A percentile compares a stretch with the other conserved stretches of the same genome.
Evolutionary conservation across 768 basidiomycete genomes (phyloP).

Genomic region (Lactarius deliciosus): DNA sequence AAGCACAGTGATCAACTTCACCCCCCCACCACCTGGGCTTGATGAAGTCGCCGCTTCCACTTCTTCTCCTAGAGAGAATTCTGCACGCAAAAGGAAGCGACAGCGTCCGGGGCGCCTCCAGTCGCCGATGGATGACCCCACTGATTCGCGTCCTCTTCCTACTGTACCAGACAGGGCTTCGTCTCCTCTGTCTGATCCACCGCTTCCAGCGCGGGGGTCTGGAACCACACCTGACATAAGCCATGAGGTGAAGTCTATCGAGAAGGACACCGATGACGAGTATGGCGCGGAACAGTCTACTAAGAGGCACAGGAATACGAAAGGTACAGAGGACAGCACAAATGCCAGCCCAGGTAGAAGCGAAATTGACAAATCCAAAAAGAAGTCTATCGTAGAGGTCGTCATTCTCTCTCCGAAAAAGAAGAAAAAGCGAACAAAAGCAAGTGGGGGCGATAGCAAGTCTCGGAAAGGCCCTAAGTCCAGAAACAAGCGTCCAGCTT

Average conservation of each 20-base stretch:
- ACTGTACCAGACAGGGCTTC: neutral
- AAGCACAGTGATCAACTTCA: constrained; percentile 22
- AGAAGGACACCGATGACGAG: constrained; percentile 26
- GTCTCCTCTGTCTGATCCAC: constrained; percentile 20
- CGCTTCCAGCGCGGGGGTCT: neutral
- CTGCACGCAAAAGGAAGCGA: constrained; percentile 30
- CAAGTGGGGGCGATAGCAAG: constrained; percentile 17
- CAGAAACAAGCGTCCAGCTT: neutral
- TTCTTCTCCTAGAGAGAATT: constrained; percentile 15
- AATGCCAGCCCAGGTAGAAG: constrained; percentile 16
- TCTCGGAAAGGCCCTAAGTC: constrained; percentile 20
- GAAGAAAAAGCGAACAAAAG: constrained; percentile 24
- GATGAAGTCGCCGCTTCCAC: constrained; percentile 7
- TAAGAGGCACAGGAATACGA: constrained; percentile 16
- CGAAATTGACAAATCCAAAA: constrained; percentile 6
- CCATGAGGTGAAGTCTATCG: constrained; percentile 12
- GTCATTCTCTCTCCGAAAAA: constrained; percentile 31
- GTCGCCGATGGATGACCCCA: neutral
- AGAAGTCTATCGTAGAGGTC: constrained; percentile 30
- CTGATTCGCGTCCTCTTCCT: neutral
- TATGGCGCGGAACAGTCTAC: constrained; percentile 24
- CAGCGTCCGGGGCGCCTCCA: constrained; percentile 3
- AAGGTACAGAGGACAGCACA: constrained; percentile 18
- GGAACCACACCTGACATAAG: neutral
- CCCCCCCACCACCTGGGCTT: constrained; percentile 17